phyloP scores from a whole-genome alignment of 345 rosid species.

The Laguncularia racemosa region DNA sequence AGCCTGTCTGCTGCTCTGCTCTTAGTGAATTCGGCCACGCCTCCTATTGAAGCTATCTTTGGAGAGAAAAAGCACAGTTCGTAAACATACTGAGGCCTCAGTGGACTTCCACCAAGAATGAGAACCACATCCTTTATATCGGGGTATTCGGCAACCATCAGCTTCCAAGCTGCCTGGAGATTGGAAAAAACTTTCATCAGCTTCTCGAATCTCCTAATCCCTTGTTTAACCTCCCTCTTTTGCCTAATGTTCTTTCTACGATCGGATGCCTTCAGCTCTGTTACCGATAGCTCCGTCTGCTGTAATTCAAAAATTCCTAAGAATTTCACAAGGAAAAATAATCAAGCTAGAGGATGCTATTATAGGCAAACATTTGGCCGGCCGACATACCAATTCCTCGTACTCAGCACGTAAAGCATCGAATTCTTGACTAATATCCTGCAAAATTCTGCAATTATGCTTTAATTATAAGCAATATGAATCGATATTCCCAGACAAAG shows the following conservation, averaged over 20 bases:
- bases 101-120: conserved; percentile 65
- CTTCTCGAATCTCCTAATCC: conserved; percentile 59
- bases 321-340: conserved; percentile 17
- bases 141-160: conserved; percentile 38
- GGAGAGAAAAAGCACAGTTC: conserved; percentile 43
- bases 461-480: background rate
- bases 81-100: conserved; percentile 67
- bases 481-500: too few species aligned
- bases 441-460: conserved; percentile 48
- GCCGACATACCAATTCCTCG: conserved; percentile 57
- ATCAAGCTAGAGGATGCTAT: conserved; percentile 1
- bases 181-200: conserved; percentile 45
- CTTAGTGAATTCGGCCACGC: conserved; percentile 38
- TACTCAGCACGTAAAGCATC: conserved; percentile 38
- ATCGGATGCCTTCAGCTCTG: conserved; percentile 34
- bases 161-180: conserved; percentile 43
- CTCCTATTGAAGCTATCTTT: conserved; percentile 15
- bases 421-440: conserved; percentile 61
- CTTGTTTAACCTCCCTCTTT: conserved; percentile 63
- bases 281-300: conserved; percentile 38
- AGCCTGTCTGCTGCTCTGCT: conserved; percentile 60
- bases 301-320: conserved; percentile 20
- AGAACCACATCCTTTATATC: conserved; percentile 41
- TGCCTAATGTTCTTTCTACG: conserved; percentile 45
- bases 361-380: conserved; percentile 6